Conservation (phyloP, 176 grass and related monocot genomes). For the maize (Zea mays) region Zm-B73-REFERENCE-NAM-5.0 NC_050096.1:59499501-59500000, state of each 20-base stretch:
- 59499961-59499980: background rate
- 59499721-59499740: background rate
- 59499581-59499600: constrained; percentile 96
- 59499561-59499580: constrained; percentile 97
- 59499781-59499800: constrained; percentile 1
- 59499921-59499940: background rate
- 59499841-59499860: background rate
- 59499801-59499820: background rate
- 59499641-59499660: constrained; percentile 96
- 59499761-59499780: background rate
- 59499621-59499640: constrained; percentile 81
- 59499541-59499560: background rate
- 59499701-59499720: constrained; percentile 25
- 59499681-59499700: constrained; percentile 59
- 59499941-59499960: background rate
- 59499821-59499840: background rate
- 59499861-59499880: background rate
- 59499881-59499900: background rate
- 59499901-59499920: background rate
- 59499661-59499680: constrained; percentile 92
- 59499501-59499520: background rate
- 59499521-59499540: too few species aligned
- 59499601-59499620: constrained; percentile 84
- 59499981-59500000: background rate
- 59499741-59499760: background rate